Base-by-base conservation (phyloP, 2,329 filamentous ascomycete genomes). In the Fusarium sp. region DNA sequence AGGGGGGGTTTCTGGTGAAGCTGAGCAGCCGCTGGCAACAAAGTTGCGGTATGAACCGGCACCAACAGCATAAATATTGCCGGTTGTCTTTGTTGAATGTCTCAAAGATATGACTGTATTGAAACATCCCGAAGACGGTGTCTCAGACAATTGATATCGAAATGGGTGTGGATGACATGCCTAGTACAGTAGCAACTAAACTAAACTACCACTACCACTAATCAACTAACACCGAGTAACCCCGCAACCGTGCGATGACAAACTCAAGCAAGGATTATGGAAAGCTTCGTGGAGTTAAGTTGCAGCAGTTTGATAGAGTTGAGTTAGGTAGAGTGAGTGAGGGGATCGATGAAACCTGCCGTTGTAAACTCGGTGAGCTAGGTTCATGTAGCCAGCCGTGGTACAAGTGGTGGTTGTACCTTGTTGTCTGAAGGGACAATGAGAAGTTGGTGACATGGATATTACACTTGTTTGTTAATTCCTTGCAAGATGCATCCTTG, bases 211-310 rank as follows among this genome's bases (percentile, higher is more conserved):
- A 19, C 39, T 21, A 23, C 41, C 21, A 18, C 46, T 39, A 39
- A 56, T 31, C 34, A 30, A 69, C 65, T 71, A 73, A 65, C 62
- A 74, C 62, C 62, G 56, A 65, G 58, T 62, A 69, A 74, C 72
- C 72, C 72, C 72, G 60, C 72, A 74, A 67, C 67, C 46, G 39
- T 46, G 48, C 34, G 41, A 52, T 52, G 44, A 44, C 53, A 54
- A 57, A 57, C 44, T n/a, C 62, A 56, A 56, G 23, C 62, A 58
- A 56, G 72, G 72, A 64, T 73, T 54, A 62, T 62, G 58, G 34
- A 52, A 42, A 56, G 50, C 34, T 51, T 61, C 44, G 26, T 42
- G n/a, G 43, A 28, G 41, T 58, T 57, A 12, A 18, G 25, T 28
- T 25, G 19, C 13, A 10, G 18, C 26, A 28, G 21, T 37, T 37